Conservation (phyloP, 805 yeast genomes). For the Kluyveromyces nonfermentans region DNA sequence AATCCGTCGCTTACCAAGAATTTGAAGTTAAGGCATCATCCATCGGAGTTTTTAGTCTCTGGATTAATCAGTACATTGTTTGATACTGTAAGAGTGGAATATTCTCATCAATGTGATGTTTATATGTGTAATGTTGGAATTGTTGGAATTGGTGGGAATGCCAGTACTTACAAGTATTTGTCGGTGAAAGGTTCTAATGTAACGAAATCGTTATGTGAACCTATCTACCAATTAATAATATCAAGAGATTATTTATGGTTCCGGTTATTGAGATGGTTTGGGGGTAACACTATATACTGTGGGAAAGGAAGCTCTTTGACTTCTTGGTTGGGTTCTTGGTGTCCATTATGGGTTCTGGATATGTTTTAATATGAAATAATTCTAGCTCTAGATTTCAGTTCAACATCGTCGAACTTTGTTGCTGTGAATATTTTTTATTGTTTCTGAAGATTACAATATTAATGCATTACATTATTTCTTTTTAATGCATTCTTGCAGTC, state of each 20-base stretch:
- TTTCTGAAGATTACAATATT: background rate
- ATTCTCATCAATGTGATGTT: conserved; percentile 8
- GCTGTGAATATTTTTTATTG: background rate
- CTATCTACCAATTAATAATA: conserved; percentile 21
- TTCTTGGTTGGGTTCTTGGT: conserved; percentile 6
- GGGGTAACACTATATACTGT: conserved; percentile 6
- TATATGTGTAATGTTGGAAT: conserved; percentile 22
- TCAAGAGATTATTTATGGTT: conserved; percentile 7
- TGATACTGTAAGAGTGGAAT: conserved; percentile 11
- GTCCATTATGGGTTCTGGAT: conserved; percentile 3
- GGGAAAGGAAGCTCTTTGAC: conserved; percentile 8
- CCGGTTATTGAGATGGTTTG: conserved; percentile 2
- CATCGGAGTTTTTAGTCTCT: conserved; percentile 22
- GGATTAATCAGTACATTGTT: conserved; percentile 19
- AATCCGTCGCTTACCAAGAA: conserved; percentile 25
- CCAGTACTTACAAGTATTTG: conserved; percentile 26
- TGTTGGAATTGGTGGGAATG: conserved; percentile 24
- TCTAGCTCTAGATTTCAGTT: background rate
- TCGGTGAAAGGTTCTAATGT: conserved; percentile 19
- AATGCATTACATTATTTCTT: background rate
- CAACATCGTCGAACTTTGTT: background rate
- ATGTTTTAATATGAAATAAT: background rate
- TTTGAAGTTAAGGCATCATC: conserved; percentile 17
- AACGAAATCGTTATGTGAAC: conserved; percentile 15
- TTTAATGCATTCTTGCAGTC: background rate